Evolutionary conservation across 345 rosid species (phyloP).

Genomic region (Eutrema heterophyllum): DNA sequence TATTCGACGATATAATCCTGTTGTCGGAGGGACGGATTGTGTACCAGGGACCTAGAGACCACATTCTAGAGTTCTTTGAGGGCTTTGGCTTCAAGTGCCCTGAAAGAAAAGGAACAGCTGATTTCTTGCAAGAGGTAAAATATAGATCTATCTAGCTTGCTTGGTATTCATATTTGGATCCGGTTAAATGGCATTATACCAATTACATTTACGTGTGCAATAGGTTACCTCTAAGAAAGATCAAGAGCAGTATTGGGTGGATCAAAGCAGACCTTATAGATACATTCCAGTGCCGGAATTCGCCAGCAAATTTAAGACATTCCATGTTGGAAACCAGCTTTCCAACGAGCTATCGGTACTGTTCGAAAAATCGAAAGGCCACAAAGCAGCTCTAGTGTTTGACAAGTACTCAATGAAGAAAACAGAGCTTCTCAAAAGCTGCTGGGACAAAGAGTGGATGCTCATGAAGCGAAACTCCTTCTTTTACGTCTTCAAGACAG

Average conservation of each 20-base stretch:
- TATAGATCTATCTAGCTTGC: neutral
- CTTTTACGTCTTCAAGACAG: constrained; percentile 53
- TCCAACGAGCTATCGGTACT: constrained; percentile 50
- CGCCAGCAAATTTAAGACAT: constrained; percentile 45
- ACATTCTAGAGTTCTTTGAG: constrained; percentile 56
- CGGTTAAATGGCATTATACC: neutral
- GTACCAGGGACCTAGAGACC: constrained; percentile 70
- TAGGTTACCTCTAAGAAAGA: constrained; percentile 83
- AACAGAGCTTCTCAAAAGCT: constrained; percentile 55
- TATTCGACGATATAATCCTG: constrained; percentile 65
- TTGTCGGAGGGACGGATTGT: constrained; percentile 68
- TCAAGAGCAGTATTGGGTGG: constrained; percentile 75
- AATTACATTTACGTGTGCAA: constrained; percentile 4
- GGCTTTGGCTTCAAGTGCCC: constrained; percentile 64
- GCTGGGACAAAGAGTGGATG: constrained; percentile 75
- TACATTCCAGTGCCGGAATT: constrained; percentile 56
- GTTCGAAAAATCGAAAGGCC: constrained; percentile 48
- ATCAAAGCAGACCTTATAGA: constrained; percentile 46
- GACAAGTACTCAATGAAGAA: constrained; percentile 46
- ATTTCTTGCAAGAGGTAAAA: constrained; percentile 77
- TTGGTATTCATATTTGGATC: neutral
- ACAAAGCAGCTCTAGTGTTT: constrained; percentile 61
- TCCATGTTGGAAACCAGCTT: constrained; percentile 52
- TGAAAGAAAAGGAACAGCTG: constrained; percentile 77
- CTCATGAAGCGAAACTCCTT: constrained; percentile 58